Base-by-base conservation (phyloP, 495 filamentous ascomycete genomes). In the Penicillium manginii region DNA sequence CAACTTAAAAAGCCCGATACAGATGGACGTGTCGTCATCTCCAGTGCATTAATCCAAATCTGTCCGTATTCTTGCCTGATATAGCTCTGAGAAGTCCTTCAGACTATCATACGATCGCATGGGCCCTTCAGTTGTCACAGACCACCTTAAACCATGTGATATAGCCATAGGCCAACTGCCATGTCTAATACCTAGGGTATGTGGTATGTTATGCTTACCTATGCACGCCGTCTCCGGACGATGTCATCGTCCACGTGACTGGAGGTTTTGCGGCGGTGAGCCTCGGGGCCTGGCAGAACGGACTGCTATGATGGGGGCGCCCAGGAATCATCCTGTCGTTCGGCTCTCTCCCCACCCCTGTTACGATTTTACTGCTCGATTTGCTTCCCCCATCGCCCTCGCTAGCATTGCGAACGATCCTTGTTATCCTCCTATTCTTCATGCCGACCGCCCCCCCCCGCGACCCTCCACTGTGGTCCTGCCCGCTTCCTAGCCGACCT, bases 401-500 rank as follows among this genome's bases (percentile, higher is more conserved):
- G 23, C 45, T 53, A 54, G 43, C 61, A 61, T 59, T 61, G 26
- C 54, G 50, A 19, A 39, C 42, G 26, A 40, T 35, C 23, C 39
- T 60, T 23, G 40, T 62, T 55, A 21, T 55, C 54, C 47, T 58
- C 50, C 48, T 54, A 58, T 43, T 48, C 55, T 66, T 68, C 67
- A 75, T 77, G 75, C 69, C 69, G 70, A 62, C 64, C 57, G 50
- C 59, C 54, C 60, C 67, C 60, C 67, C 55, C 67, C 66, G 68
- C 71, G 61, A 63, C 66, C 65, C 65, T 71, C 56, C 60, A 66
- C 68, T 55, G 62, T 73, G 65, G 68, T 74, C 63, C 68, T 71
- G 64, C 68, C 71, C 69, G 67, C 70, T 68, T 74, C 67, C 57
- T 74, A 75, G 62, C 64, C 66, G 61, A 64, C 65, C 68, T 72